Evolutionary conservation across 164 flowering plant genomes (phyloP).

Genomic region (Pachysandra terminalis): DNA sequence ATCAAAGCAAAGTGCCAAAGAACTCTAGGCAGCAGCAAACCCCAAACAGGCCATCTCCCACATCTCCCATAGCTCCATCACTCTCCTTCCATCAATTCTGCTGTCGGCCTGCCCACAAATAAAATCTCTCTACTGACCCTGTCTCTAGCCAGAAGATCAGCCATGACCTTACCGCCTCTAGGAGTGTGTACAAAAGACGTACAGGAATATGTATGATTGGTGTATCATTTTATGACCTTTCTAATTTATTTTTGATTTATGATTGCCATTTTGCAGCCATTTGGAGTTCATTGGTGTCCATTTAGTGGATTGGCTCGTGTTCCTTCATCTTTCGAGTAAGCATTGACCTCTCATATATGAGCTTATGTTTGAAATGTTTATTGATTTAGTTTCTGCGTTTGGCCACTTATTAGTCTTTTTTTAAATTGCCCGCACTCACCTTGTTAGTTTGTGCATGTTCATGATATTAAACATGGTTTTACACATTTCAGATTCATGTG

Average conservation of each 20-base stretch:
- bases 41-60: no score
- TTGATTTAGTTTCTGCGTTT: not conserved
- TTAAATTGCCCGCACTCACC: not conserved
- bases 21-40: no score
- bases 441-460: not conserved
- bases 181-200: no score
- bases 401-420: not conserved
- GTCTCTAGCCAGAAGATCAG: no score
- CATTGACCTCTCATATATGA: slow-evolving; percentile 2
- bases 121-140: no score
- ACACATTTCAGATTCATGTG: no score
- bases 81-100: no score
- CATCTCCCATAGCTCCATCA: no score
- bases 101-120: no score
- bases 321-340: slow-evolving; percentile 52
- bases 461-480: no score
- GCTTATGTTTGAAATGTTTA: not conserved
- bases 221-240: not conserved
- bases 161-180: no score
- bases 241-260: not conserved
- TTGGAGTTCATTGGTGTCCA: slow-evolving; percentile 64
- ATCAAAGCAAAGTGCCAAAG: no score
- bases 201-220: not conserved
- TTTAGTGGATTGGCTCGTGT: slow-evolving; percentile 37
- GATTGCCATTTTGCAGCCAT: slow-evolving; percentile 39